Evolutionary conservation across 352 stramenopile genomes (phyloP), one percentile per base, ranked within the genome.

Genomic region (Globisporangium paroecandrum): DNA sequence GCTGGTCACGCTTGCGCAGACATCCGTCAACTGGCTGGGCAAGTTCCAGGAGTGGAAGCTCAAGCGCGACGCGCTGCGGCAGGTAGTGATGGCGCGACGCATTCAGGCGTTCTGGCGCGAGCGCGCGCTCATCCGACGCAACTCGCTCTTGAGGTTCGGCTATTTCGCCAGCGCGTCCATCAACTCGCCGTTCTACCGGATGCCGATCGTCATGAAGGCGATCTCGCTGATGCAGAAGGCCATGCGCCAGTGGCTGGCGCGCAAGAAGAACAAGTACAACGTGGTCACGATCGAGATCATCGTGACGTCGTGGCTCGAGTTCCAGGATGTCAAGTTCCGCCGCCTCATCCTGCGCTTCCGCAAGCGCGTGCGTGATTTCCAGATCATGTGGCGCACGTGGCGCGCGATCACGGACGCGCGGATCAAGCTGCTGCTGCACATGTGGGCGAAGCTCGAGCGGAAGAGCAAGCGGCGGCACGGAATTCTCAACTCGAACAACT

Each of bases 321-420:
- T 91, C 68, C 84, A 94, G 60, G 86, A 94, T 59, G 83, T 90
- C 36, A 94, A 94, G 62, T 94, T 93, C 47, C 84, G 86, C 10
- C 82, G 86, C 8, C 74, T 94, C 10, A 92, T 94, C 59, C 65
- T 92, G 49, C 79, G 84, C 20, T 94, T 93, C 58, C 81, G 84
- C 3, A 91, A 91, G 55, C 80, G 81, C 43, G 83, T 94, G 27
- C 76, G 82, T 1, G 73, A 89, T 43, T 94, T 94, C 63, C 86
- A 94, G 67, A 69, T 77, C 55, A 89, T 90, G 73, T 94, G 82
- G 82, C 74, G 83, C 15, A 74, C 75, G 32, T 94, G 86, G 86
- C 70, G 78, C 61, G 54, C 82, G 22, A 90, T 94, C 64, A 94
- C 86, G 2, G 82, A 90, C 25, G 82, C 82, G 18, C 78, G 86